phyloP scores from a whole-genome alignment of 495 filamentous ascomycete genomes.

The Penicillium goetzii region DNA sequence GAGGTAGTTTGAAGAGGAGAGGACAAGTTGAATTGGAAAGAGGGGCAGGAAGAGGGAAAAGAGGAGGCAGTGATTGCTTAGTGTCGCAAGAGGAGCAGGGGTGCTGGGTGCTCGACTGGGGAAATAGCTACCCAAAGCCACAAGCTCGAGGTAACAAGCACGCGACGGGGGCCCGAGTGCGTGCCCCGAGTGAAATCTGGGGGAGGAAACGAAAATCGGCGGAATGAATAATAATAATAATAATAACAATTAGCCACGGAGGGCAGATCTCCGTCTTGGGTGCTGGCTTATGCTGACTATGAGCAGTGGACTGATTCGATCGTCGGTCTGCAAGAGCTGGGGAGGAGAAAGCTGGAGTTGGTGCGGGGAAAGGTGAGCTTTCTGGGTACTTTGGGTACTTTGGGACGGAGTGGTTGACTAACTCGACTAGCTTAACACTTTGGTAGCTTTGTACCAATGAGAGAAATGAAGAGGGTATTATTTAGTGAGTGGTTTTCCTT shows the following conservation, averaged over 20 bases:
- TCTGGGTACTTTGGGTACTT: neutral
- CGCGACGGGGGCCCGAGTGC: constrained; percentile 15
- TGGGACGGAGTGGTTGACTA: constrained; percentile 3
- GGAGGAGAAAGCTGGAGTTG: neutral
- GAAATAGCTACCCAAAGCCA: neutral
- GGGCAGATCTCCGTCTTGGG: constrained; percentile 5
- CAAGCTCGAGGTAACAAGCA: constrained; percentile 8
- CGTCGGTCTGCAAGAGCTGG: neutral
- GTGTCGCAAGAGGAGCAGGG: constrained; percentile 15
- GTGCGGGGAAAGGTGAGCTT: constrained; percentile 22
- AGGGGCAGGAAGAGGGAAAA: constrained; percentile 17
- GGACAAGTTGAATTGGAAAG: constrained; percentile 12
- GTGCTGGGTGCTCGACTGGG: constrained; percentile 6
- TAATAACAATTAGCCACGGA: neutral
- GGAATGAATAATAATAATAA: too few species aligned
- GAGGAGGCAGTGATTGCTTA: constrained; percentile 16
- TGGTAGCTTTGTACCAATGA: neutral
- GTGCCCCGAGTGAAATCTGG: constrained; percentile 16
- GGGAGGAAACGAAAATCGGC: constrained; percentile 8
- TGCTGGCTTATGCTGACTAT: neutral
- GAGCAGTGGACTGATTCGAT: constrained; percentile 10
- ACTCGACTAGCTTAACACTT: neutral
- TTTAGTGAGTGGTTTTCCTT: neutral
- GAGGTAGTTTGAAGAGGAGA: constrained; percentile 11
- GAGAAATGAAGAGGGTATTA: neutral